Base-by-base conservation (phyloP, 2,329 filamentous ascomycete species). In the Decorospora gaudefroyi region DNA sequence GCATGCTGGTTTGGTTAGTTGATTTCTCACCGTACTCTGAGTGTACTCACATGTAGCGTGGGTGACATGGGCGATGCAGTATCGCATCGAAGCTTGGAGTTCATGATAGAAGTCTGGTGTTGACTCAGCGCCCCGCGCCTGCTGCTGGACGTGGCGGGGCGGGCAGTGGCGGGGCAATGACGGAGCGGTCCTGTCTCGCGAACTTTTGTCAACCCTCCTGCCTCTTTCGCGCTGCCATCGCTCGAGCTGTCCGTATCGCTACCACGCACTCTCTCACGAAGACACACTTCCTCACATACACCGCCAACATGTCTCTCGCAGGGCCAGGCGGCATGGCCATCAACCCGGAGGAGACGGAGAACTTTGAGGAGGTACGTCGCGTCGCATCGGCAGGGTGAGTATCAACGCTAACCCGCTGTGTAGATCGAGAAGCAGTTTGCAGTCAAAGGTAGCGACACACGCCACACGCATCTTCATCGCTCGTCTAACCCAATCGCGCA, bases 381-480 rank as follows among this genome's bases (percentile, higher is more conserved):
- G 38, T 40, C 16, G 25, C 28, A 26, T 9, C 18, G 22, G 35
- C 15, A 39, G 35, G 22, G 13, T 21, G 7, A 22, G 21, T 16
- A 43, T 18, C 37, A 34, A 38, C 44, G 31, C 40, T 48, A 49
- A 67, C 72, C n/a, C 40, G 67, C 51, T 42, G 41, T 21, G 5
- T 57, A 95, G 88, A 96, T 99, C 70, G 93, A 99, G 81, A 96
- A 96, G 80, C 93, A 97, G 73, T 99, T 99, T 66, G 93, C 93
- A 19, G 93, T 99, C 63, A 97, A 97, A 79, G 87, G 88, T 90
- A 64, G 26, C 13, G 8, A 15, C 26, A 11, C n/a, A 8, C 7
- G 12, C 17, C 9, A n/a, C 11, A 13, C 16, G 4, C n/a, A n/a
- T n/a, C 12, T 18, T 16, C 4, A 17, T 27, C 33, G 22, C 42